Conservation (phyloP, 495 filamentous ascomycete genomes). For the Tuber calosporum region DNA sequence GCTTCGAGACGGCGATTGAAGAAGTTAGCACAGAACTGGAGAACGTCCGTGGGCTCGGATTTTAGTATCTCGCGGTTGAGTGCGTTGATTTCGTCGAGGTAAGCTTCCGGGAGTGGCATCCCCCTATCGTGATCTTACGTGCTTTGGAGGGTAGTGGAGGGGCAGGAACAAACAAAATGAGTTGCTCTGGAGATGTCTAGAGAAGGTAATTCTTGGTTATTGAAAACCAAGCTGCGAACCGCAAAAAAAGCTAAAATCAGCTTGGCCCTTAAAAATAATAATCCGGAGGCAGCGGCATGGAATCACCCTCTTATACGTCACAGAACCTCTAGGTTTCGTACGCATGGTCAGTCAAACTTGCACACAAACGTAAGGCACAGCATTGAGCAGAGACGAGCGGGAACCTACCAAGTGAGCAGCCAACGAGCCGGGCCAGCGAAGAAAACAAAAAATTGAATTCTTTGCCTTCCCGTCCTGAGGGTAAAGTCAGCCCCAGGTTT, state of each 20-base stretch:
- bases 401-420: slow-evolving; percentile 19
- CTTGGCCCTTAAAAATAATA: slow-evolving; percentile 20
- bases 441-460: slow-evolving; percentile 18
- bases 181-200: slow-evolving; percentile 12
- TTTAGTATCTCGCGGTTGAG: slow-evolving; percentile 53
- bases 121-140: slow-evolving; percentile 13
- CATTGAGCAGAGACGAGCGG: slow-evolving; percentile 18
- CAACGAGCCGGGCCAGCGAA: slow-evolving; percentile 7
- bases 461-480: slow-evolving; percentile 24
- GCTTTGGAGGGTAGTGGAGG: slow-evolving; percentile 13
- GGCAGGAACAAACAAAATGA: slow-evolving; percentile 22
- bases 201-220: slow-evolving; percentile 14
- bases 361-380: slow-evolving; percentile 24
- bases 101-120: slow-evolving; percentile 51
- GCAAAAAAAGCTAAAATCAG: slow-evolving; percentile 25
- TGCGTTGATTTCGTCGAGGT: slow-evolving; percentile 54
- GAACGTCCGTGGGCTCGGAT: slow-evolving; percentile 52
- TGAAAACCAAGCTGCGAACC: slow-evolving; percentile 17
- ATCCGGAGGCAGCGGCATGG: slow-evolving; percentile 19
- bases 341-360: slow-evolving; percentile 35
- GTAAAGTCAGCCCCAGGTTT: slow-evolving; percentile 14
- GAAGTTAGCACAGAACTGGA: slow-evolving; percentile 63
- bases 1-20: slow-evolving; percentile 56
- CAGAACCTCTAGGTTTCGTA: slow-evolving; percentile 25
- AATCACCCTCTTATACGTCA: slow-evolving; percentile 35